Evolutionary conservation across 495 filamentous ascomycete genomes (phyloP), one percentile per base, ranked within the genome.

Genomic region (Zalerion maritima): DNA sequence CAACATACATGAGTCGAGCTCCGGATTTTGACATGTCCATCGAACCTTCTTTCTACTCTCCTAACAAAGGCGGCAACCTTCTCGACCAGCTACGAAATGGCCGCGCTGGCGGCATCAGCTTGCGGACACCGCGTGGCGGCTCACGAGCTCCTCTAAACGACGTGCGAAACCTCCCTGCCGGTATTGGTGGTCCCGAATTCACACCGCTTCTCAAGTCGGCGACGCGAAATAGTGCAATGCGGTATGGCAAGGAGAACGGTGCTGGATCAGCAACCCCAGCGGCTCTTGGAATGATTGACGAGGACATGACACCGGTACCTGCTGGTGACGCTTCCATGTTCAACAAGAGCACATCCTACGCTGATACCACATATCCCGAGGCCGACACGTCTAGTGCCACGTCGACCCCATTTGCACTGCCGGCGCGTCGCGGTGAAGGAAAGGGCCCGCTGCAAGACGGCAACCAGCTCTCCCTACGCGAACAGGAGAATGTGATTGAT

Each of bases 401-500:
- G 37, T 79, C 80, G 27, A 94, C 87, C 13, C 91, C 87, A 9
- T 46, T 89, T 37, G 73, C 75, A 2, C 53, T 67, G 23, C 57
- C 81, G 23, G 65, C 78, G 10, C 66, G 72, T 38, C 57, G 67
- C 31, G 65, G 58, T 31, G 57, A 54, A 13, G 60, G 55, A 20
- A 69, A 66, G 24, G 78, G 70, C 2, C 67, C 77, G 2, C 50
- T 93, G 17, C 69, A 78, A 21, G 69, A 77, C 37, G 85, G 83
- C n/a, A 91, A 93, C 39, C 70, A 83, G 41, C 65, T 91, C 43
- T 87, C 86, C 3, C 57, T 97, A 28, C 73, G 85, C 25, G 89
- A 97, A 44, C 89, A 97, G 53, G 91, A 96, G 44, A 80, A 81
- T 39, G 81, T 89, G 33, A 87, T 97, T 42, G 83, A 93, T 52